A percentile compares a stretch with the other conserved stretches of the same genome.
Conservation (phyloP, 495 filamentous ascomycete species). For the Neurospora sp. region DNA sequence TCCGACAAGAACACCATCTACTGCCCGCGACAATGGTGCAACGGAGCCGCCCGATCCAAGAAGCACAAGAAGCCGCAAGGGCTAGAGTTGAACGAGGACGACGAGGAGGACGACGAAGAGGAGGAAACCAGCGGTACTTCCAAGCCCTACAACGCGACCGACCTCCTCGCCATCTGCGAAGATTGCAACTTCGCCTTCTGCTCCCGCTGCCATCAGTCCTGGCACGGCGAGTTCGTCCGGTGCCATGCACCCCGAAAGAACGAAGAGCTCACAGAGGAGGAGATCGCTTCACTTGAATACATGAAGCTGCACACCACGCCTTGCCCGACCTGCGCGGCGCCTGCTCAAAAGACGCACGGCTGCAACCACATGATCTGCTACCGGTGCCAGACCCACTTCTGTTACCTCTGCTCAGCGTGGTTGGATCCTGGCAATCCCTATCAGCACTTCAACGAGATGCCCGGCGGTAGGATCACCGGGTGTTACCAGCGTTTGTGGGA, state of each 20-base stretch:
- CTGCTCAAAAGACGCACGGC: constrained; percentile 79
- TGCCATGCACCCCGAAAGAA: constrained; percentile 51
- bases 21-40: constrained; percentile 89
- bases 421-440: constrained; percentile 76
- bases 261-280: constrained; percentile 65
- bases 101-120: constrained; percentile 28
- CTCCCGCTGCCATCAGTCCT: constrained; percentile 49
- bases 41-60: constrained; percentile 75
- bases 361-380: constrained; percentile 99
- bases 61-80: constrained; percentile 62
- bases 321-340: constrained; percentile 84
- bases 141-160: constrained; percentile 16
- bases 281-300: constrained; percentile 75
- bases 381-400: constrained; percentile 85
- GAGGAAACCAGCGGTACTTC: constrained; percentile 15
- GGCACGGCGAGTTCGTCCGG: constrained; percentile 74
- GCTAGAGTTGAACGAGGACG: constrained; percentile 37
- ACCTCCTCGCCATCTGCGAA: constrained; percentile 68
- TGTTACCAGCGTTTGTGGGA: constrained; percentile 90
- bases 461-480: constrained; percentile 35
- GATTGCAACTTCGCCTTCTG: constrained; percentile 93
- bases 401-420: constrained; percentile 88
- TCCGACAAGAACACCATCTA: constrained; percentile 88
- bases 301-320: constrained; percentile 67
- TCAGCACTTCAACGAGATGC: constrained; percentile 64